A percentile compares a stretch with the other conserved stretches of the same genome.
These are phyloP conservation scores for Tanacetum coccineum DNA, from an alignment of 129 eudicot species.

Conservation along the genomic window DNA sequence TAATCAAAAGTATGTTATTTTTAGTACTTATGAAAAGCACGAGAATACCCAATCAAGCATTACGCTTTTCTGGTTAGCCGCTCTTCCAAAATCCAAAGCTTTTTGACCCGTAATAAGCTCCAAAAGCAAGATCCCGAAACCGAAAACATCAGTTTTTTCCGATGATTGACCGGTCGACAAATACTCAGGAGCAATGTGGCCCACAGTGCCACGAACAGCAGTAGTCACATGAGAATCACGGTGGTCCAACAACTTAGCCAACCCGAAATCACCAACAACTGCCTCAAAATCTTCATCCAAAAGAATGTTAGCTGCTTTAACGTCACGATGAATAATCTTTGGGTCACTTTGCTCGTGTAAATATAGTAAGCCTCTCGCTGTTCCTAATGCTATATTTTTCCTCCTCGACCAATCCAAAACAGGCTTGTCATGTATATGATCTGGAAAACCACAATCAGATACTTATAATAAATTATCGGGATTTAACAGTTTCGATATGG, in stretches of 20 bases:
- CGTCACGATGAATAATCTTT: constrained; percentile 89
- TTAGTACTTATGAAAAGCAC: too few species aligned
- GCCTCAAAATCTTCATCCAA: constrained; percentile 95
- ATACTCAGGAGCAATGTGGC: constrained; percentile 97
- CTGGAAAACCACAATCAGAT: constrained; percentile 37
- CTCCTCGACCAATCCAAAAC: constrained; percentile 89
- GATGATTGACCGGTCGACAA: constrained; percentile 91
- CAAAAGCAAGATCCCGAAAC: constrained; percentile 87
- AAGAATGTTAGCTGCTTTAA: constrained; percentile 92
- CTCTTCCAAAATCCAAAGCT: constrained; percentile 84
- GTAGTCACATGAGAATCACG: constrained; percentile 93
- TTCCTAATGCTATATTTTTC: constrained; percentile 78
- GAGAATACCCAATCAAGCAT: constrained; percentile 91
- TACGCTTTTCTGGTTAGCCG: constrained; percentile 68
- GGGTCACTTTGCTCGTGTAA: constrained; percentile 95
- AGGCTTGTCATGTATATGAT: constrained; percentile 67
- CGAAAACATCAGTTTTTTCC: constrained; percentile 94
- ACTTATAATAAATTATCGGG: neutral
- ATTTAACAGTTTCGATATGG: neutral
- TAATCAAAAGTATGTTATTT: too few species aligned
- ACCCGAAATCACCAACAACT: constrained; percentile 95
- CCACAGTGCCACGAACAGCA: constrained; percentile 97
- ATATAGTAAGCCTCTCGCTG: constrained; percentile 87
- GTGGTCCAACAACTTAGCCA: constrained; percentile 90
- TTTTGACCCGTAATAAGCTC: constrained; percentile 91